Conservation (phyloP, 2,329 filamentous ascomycete species). For the Botrytis sinoallii region DNA sequence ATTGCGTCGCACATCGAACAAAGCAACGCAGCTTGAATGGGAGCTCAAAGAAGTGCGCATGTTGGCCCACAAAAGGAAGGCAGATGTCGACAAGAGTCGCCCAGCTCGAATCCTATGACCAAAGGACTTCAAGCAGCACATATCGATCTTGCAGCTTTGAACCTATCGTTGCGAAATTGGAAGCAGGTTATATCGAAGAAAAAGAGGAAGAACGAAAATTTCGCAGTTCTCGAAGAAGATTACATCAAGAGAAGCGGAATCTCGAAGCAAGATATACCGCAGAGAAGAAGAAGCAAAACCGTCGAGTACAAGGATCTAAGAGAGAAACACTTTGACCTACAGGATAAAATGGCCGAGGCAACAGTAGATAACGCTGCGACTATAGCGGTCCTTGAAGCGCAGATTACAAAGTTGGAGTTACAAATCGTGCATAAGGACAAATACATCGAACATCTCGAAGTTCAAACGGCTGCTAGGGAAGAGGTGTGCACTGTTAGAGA, state of each 20-base stretch:
- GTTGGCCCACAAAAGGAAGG: background rate
- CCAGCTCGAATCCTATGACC: constrained; percentile 10
- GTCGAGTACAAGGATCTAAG: background rate
- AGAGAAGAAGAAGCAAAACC: background rate
- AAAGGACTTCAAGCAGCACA: constrained; percentile 14
- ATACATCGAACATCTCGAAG: background rate
- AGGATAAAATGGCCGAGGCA: background rate
- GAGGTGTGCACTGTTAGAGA: background rate
- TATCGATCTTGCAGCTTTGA: background rate
- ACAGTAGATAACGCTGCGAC: rapidly evolving
- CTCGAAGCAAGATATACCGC: constrained; percentile 4
- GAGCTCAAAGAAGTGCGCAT: constrained; percentile 1
- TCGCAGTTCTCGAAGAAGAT: background rate
- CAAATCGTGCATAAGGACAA: rapidly evolving
- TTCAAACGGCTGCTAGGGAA: background rate
- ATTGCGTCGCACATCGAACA: constrained; percentile 15
- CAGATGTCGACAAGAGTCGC: background rate
- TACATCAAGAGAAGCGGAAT: background rate
- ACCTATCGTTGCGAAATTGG: background rate
- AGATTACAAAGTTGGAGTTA: background rate
- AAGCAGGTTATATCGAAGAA: background rate
- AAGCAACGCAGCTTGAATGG: background rate
- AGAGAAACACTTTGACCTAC: background rate
- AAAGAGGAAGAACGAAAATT: background rate
- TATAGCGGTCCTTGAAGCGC: rapidly evolving